phyloP scores from a whole-genome alignment of 169 alveolate species.

The Theileria orientalis region DNA sequence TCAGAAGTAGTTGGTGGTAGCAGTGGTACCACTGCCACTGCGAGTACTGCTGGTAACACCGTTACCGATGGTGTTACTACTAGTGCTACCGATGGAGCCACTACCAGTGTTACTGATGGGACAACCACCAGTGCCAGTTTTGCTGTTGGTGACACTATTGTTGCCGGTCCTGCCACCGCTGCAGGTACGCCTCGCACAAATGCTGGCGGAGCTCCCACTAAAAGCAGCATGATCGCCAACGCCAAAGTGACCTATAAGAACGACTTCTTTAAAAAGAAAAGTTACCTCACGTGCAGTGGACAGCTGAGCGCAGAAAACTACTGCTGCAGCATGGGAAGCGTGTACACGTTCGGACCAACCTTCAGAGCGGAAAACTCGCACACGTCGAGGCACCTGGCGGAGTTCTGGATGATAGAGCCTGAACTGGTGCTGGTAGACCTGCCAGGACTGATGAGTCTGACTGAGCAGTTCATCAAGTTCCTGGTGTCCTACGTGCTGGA shows the following conservation, averaged over 20 bases:
- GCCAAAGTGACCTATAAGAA: slow-evolving; percentile 75
- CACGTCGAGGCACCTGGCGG: slow-evolving; percentile 96
- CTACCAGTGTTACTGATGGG: no score
- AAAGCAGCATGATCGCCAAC: no score
- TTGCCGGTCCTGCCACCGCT: no score
- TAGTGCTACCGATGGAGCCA: no score
- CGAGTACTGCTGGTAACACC: slow-evolving; percentile 2
- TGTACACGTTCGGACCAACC: slow-evolving; percentile 98
- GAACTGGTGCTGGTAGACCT: slow-evolving; percentile 95
- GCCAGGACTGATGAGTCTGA: slow-evolving; percentile 92
- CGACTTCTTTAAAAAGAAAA: slow-evolving; percentile 95
- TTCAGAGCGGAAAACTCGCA: slow-evolving; percentile 99
- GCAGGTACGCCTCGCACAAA: no score
- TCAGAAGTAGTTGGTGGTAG: neutral
- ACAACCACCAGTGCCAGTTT: no score
- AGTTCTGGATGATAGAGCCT: slow-evolving; percentile 99
- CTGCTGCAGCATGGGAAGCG: slow-evolving; percentile 94
- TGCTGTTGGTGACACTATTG: no score
- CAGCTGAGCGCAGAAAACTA: slow-evolving; percentile 93
- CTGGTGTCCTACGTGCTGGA: slow-evolving; percentile 88
- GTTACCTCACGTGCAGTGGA: slow-evolving; percentile 97
- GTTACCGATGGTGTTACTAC: neutral
- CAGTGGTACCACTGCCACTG: neutral
- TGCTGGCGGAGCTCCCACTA: no score
- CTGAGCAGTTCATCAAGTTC: slow-evolving; percentile 95